phyloP scores from a whole-genome alignment of 2,329 filamentous ascomycete species.

The Mycosphaerella arachidis region DNA sequence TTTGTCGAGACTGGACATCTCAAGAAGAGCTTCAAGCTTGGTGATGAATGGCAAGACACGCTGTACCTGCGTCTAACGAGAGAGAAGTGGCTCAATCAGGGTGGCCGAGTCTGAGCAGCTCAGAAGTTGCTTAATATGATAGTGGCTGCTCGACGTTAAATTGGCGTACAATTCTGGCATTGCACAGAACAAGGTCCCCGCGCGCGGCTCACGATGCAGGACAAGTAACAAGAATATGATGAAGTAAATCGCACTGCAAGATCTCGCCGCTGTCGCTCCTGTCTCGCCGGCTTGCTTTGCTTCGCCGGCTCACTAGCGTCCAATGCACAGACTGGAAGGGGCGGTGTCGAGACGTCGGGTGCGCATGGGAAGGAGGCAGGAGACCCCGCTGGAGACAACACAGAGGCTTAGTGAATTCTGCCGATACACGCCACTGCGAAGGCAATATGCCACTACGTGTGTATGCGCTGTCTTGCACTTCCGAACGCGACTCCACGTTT shows the following conservation, averaged over 20 bases:
- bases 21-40: neutral
- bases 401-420: too few relatives aligned
- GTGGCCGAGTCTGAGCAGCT: neutral
- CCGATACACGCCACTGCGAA: too few relatives aligned
- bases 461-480: too few relatives aligned
- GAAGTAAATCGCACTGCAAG: neutral
- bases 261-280: neutral
- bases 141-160: neutral
- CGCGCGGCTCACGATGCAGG: neutral
- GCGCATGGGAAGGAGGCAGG: too few relatives aligned
- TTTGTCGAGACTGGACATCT: neutral
- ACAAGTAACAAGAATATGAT: too few relatives aligned
- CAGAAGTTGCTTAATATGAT: neutral
- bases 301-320: too few relatives aligned
- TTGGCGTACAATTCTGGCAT: neutral
- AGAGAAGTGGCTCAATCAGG: neutral
- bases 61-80: neutral
- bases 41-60: neutral
- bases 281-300: too few relatives aligned
- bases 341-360: too few relatives aligned
- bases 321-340: too few relatives aligned
- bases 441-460: too few relatives aligned
- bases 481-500: too few relatives aligned
- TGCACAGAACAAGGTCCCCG: neutral
- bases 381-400: too few relatives aligned